Evolutionary conservation across 306 rosid genomes (phyloP), one percentile per base, ranked within the genome.

Genomic region (Trifolium repens): DNA sequence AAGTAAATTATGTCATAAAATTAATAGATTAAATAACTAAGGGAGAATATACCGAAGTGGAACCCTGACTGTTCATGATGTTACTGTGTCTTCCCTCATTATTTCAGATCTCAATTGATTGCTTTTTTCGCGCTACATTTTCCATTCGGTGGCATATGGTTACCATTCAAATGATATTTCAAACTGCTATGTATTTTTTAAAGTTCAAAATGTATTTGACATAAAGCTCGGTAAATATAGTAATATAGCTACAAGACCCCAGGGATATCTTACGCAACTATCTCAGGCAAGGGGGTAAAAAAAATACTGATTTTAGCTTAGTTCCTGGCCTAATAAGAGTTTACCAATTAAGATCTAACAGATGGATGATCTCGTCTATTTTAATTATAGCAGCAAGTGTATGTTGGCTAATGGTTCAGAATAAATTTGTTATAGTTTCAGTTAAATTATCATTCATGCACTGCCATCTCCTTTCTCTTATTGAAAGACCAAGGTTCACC

Each of bases 401-500:
- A 37, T 12, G 44, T 71, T 30, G 14, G 42, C 15, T 46, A 44
- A 67, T 27, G 55, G 14, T 73, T 55, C 15, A 2, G 57, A 61
- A 61, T 42, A 78, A 73, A 43, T 22, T 46, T 55, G 62, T 67
- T 67, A 53, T 73, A 71, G 26, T 63, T 39, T 44, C 57, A 24
- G 53, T 72, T 46, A 80, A 75, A 65, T 64, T 27, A 39, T 55
- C 82, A 60, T 40, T 49, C 47, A 7, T 35, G 16, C 59, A 55
- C 4, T 44, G 55, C 72, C 50, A 39, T 71, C 57, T 40, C 46
- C 52, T 44, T 47, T 59, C 75, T 32, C 44, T 49, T 52, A 59
- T 52, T 2, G 6, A 43, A 71, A 76, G 62, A 84, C 49, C 53
- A 35, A 24, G 52, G 77, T 30, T 89, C 78, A 94, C 99, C 97